A percentile compares a stretch with the other conserved stretches of the same genome.
phyloP scores from a whole-genome alignment of 2,329 filamentous ascomycete genomes.

The Fusarium floridanum region DNA sequence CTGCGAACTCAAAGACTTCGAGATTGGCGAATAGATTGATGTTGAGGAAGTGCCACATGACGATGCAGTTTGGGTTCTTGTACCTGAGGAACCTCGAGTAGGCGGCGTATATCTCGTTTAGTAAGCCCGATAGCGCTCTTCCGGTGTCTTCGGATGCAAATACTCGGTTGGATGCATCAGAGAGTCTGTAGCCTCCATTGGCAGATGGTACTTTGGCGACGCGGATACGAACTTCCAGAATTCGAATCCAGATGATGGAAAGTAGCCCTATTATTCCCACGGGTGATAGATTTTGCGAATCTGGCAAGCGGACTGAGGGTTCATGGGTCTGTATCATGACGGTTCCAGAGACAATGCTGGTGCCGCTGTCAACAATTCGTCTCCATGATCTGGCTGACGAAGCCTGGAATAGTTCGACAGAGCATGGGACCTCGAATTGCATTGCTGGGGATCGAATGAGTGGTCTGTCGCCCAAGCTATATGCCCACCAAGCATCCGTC shows the following conservation, averaged over 20 bases:
- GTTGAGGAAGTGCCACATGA: conserved; percentile 14
- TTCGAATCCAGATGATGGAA: conserved; percentile 6
- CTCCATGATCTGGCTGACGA: conserved; percentile 9
- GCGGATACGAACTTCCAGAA: conserved; percentile 2
- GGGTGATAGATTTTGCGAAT: not conserved
- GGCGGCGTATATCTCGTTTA: not conserved
- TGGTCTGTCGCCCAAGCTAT: not conserved
- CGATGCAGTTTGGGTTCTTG: conserved; percentile 20
- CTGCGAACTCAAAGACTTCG: conserved; percentile 7
- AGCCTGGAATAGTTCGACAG: not conserved
- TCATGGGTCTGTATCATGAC: not conserved
- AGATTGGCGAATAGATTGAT: not conserved
- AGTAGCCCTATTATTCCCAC: conserved; percentile 11
- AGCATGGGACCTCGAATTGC: conserved; percentile 7
- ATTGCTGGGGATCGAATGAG: not conserved
- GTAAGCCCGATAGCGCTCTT: not conserved
- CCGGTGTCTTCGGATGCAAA: not conserved
- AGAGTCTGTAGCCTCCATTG: not conserved
- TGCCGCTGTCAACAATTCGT: not conserved
- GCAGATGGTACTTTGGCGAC: not conserved
- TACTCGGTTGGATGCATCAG: not conserved
- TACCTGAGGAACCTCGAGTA: not conserved
- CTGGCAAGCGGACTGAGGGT: not conserved
- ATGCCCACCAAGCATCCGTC: conserved; percentile 14
- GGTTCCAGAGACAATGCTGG: not conserved